Base-by-base conservation (phyloP, 768 basidiomycete species). In the Boletus patriciae region DNA sequence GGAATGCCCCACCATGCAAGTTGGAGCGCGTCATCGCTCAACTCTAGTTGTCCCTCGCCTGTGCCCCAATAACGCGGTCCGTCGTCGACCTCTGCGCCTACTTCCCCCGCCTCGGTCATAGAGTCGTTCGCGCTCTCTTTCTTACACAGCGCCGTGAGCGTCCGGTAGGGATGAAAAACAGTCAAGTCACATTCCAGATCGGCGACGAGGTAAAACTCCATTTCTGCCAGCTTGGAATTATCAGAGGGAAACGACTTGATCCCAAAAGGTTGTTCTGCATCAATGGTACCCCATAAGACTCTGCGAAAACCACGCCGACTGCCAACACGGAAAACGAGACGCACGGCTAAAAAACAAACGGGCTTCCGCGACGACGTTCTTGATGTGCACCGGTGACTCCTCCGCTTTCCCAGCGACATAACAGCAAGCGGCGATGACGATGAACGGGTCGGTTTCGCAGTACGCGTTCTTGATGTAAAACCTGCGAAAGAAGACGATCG, bases 161-260 rank as follows among this genome's bases (percentile, higher is more conserved):
- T 91, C 50, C 94, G 86, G 73, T 99, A 99, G 0, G 97, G 96
- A 70, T 98, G 97, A 70, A 94, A 98, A 8, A 98, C 82, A 52
- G 87, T 83, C 42, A 99, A 77, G 72, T 98, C 93, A 66, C 96
- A 98, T 70, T 97, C 94, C 27, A 99, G 82, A 69, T 99, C 95
- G 67, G 93, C 93, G 23, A 99, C 87, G 11, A 98, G 85, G 75
- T 96, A 98, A 75, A 98, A 98, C 70, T 98, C 97, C 95, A 98
- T 98, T 71, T 99, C 97, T 4, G 95, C 97, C 15, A 99, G 78
- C 67, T 93, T 94, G 12, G 88, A 83, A 65, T 95, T 90, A 68
- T 97, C 94, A 0, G 88, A 82, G 0, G 90, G 85, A 67, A 97
- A 96, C n/a, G 81, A 73, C 67, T 90, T 88, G 68, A 89, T 77